Evolutionary conservation across 2,329 filamentous ascomycete genomes (phyloP), one percentile per base, ranked within the genome.

Genomic region (Fusarium foetens): DNA sequence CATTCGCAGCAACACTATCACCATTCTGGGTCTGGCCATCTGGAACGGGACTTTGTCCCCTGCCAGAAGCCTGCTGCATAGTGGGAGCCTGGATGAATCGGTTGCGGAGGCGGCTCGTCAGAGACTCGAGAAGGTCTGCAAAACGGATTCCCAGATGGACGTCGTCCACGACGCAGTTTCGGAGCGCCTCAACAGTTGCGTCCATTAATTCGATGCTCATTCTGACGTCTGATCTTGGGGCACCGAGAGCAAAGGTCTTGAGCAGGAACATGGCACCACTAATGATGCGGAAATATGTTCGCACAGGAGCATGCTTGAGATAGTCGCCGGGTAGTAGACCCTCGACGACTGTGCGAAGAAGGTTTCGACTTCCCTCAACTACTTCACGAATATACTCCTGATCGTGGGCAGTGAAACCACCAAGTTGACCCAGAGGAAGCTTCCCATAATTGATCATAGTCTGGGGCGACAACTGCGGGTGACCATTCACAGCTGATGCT

Each of bases 251-350:
- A 80, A 96, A 95, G 0, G 93, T 95, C 83, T 93, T 96, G 54
- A 96, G 87, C 23, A 96, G 81, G 77, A 96, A 95, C 89, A 95
- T 95, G 70, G 93, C 92, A 8, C 93, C 93, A 64, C 91, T 93
- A 72, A 95, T 94, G 79, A 96, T 95, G 63, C 93, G 90, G 83
- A 96, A 95, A 80, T 95, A 95, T 0, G 93, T 95, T 51, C 93
- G 87, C 8, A 96, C 93, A 0, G 93, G 93, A 0, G 93, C 93
- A 77, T 95, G 93, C 78, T 94, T 93, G 48, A 96, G 89, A 75
- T 93, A 94, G 42, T 91, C 92, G 11, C 88, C 88, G 0, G 93
- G 92, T 8, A 93, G 85, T 23, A 96, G 86, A 5, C 92, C 92
- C 27, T 95, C 90, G 12, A 95, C 92, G 1, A 96, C 93, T 0